Base-by-base conservation (phyloP, 495 filamentous ascomycete species). In the Oleoguttula mirabilis region DNA sequence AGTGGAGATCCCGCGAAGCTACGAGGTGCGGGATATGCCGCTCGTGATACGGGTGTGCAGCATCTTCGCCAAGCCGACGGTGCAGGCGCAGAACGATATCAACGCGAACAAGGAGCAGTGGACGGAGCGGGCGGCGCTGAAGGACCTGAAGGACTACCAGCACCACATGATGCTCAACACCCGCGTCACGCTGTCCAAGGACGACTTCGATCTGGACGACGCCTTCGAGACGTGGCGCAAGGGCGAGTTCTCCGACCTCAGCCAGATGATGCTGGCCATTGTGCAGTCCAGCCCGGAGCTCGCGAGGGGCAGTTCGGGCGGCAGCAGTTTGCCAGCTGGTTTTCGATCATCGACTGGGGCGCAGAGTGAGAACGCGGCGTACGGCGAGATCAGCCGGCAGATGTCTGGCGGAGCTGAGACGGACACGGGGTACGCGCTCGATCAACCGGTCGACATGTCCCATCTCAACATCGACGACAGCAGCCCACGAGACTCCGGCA, bases 11-110 rank as follows among this genome's bases (percentile, higher is more conserved):
- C 84, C 88, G 1, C 59, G 90, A 34, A 90, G 77, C 58, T 86
- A 94, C 56, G 80, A 93, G 59, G 79, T 95, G 37, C 93, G 87
- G 64, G 92, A 99, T 56, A 99, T 99, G 92, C 78, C 77, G 16
- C 72, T 95, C 60, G 92, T 94, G 21, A 80, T 87, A 57, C 70
- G 77, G 36, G 88, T 96, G 19, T 76, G 78, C 32, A 79, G 70
- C 42, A 82, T 94, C 40, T 99, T 95, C 58, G 80, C 79, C 31
- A 69, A 86, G 39, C 73, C 76, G 30, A 74, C 79, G 32, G 70
- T 74, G 3, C 77, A 85, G 36, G 80, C 83, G 17, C 92, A 96
- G 60, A 68, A 69, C 17, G 87, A 94, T 52, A 82, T 99, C 51
- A 80, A 92, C 62, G 73, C 72, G 14, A 71, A 94, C 59, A 81